Conservation (phyloP, 139 green algal genomes). For the Chlorella sp. region DNA sequence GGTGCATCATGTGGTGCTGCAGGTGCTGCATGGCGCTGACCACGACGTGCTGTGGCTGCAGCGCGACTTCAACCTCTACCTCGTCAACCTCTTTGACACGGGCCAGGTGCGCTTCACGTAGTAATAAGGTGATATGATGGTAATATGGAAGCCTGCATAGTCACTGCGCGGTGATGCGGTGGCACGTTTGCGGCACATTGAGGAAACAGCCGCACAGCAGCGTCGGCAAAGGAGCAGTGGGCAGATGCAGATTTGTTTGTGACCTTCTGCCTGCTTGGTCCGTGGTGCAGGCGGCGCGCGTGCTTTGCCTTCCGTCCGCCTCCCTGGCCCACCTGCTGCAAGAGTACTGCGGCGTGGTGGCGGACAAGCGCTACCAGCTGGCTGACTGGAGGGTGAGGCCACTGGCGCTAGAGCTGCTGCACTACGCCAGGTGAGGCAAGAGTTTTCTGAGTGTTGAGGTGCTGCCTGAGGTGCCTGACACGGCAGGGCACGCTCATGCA, state of each 20-base stretch:
- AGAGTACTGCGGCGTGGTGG: constrained; percentile 50
- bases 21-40: constrained; percentile 86
- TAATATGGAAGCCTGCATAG: too few species aligned
- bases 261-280: background rate
- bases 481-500: too few species aligned
- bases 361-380: constrained; percentile 84
- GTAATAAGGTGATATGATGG: too few species aligned
- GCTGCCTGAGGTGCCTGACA: too few species aligned
- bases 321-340: constrained; percentile 77
- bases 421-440: constrained; percentile 88
- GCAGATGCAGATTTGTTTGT: background rate
- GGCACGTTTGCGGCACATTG: too few species aligned
- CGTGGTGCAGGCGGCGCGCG: background rate
- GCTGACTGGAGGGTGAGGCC: constrained; percentile 90
- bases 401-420: constrained; percentile 67
- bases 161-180: too few species aligned
- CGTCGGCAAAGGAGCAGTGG: too few species aligned
- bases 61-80: constrained; percentile 89
- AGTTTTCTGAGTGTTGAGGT: too few species aligned
- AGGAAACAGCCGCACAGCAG: too few species aligned
- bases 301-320: background rate
- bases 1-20: too few species aligned
- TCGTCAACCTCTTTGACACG: constrained; percentile 96
- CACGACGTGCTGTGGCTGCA: constrained; percentile 86
- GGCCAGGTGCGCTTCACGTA: constrained; percentile 61